Percentiles rank a stretch among this genome's conserved stretches.
Conservation (phyloP, 108 stramenopile species). For the Skeletonema tropicum region DNA sequence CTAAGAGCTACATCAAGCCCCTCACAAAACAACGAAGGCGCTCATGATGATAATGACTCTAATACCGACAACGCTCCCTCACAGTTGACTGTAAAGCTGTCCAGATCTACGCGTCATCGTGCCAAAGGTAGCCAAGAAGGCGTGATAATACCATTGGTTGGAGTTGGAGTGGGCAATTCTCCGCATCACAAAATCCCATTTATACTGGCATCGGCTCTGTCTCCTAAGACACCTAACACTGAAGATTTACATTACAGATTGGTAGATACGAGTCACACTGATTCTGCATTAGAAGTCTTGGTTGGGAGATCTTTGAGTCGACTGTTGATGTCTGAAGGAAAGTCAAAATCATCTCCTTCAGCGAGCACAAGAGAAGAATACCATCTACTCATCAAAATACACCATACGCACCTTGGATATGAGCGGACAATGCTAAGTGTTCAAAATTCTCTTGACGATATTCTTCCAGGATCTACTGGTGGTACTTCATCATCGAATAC, state of each 20-base stretch:
- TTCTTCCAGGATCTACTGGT: constrained; percentile 15
- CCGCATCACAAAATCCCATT: constrained; percentile 49
- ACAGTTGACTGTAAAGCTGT: constrained; percentile 7
- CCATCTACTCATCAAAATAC: constrained; percentile 84
- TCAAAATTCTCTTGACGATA: constrained; percentile 52
- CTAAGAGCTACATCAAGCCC: background rate
- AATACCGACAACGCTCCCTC: background rate
- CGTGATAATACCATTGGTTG: constrained; percentile 63
- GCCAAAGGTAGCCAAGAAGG: background rate
- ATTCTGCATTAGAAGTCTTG: constrained; percentile 35
- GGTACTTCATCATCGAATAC: constrained; percentile 1
- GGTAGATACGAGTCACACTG: constrained; percentile 64
- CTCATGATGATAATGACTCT: background rate
- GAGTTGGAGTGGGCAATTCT: constrained; percentile 83
- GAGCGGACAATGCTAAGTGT: constrained; percentile 72
- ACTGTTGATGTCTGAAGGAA: background rate
- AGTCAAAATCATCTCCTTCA: background rate
- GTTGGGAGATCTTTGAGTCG: constrained; percentile 31
- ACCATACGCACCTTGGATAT: constrained; percentile 89
- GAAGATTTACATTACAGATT: constrained; percentile 56
- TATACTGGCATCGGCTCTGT: constrained; percentile 28
- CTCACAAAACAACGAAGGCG: background rate
- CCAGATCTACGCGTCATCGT: constrained; percentile 15
- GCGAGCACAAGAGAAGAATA: constrained; percentile 24
- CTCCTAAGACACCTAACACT: background rate